Evolutionary conservation across 176 grass and related monocot species (phyloP), one percentile per base, ranked within the genome.

Genomic region (Musa schizocarpa): DNA sequence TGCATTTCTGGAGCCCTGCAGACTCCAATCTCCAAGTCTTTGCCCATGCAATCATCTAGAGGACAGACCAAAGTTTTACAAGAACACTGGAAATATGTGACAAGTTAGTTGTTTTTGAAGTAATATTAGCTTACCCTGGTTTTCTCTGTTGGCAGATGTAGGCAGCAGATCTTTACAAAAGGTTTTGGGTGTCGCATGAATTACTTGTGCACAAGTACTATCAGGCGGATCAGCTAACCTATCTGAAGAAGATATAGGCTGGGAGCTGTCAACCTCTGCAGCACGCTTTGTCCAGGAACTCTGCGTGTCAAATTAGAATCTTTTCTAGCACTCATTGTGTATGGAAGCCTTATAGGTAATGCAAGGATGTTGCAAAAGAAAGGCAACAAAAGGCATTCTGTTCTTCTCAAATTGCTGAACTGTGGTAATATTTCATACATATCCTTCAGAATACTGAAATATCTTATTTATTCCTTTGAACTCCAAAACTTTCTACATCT

Each of bases 261-360:
- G 87, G 8, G 87, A 79, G 80, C 81, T 88, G 74, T 97, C 90
- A 13, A 90, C 79, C 78, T 87, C 93, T 80, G 90, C 87, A 50
- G 87, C 87, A 55, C 63, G 74, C 57, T 97, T 97, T 70, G 87
- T 93, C 87, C 90, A 92, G 19, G 87, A 97, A 79, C 83, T 97
- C 75, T 97, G 90, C 8, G 53, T 78, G 74, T 84, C 78, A 26
- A 78, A 56, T 70, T 61, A 68, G 9, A 16, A 68, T 8, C 11
- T 25, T 26, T 55, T 19, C 11, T 17, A 74, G 49, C 22, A 56
- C 10, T 54, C 20, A 74, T 50, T 43, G n/a, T 22, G 16, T 16
- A 57, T 17, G 52, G 24, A 57, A 21, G 48, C 17, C 8, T 50
- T 49, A 69, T 10, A n/a, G 20, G 48, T 20, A 50, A 21, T 70